Conservation (phyloP, 441 rosid genomes). For the Mallotus repandus region DNA sequence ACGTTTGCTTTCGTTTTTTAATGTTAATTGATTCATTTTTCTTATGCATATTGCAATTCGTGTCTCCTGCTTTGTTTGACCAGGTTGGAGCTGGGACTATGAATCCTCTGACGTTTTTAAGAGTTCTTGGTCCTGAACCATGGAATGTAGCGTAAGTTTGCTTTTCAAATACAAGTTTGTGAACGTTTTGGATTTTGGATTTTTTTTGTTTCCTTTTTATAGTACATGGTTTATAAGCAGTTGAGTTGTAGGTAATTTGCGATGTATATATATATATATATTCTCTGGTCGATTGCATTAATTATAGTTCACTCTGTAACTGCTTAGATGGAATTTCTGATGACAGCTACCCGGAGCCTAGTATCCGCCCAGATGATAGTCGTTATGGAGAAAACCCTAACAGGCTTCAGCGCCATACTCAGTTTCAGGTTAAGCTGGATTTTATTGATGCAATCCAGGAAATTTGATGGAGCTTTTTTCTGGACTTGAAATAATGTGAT, state of each 20-base stretch:
- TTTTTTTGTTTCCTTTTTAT: neutral
- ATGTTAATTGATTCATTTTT: neutral
- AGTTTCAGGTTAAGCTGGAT: constrained; percentile 65
- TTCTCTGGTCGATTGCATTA: neutral
- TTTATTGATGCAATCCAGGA: neutral
- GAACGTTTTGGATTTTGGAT: neutral
- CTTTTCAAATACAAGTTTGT: constrained; percentile 5
- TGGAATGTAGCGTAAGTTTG: constrained; percentile 93
- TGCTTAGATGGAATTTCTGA: constrained; percentile 27
- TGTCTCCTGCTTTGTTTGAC: constrained; percentile 17
- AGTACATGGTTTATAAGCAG: no score
- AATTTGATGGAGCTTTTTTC: constrained; percentile 6
- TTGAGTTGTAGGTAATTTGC: neutral
- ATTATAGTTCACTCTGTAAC: neutral
- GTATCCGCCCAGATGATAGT: constrained; percentile 95
- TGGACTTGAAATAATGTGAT: neutral
- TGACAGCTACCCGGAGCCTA: constrained; percentile 82
- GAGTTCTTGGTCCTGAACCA: constrained; percentile 98
- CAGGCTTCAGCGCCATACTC: constrained; percentile 96
- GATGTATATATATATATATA: no score
- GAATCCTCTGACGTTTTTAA: constrained; percentile 91
- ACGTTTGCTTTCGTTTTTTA: neutral
- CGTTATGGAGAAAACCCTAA: constrained; percentile 98
- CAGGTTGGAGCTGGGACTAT: constrained; percentile 99
- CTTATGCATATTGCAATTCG: neutral